Evolutionary conservation across 2,329 filamentous ascomycete species (phyloP).

Genomic region (Penicillium thymicola): DNA sequence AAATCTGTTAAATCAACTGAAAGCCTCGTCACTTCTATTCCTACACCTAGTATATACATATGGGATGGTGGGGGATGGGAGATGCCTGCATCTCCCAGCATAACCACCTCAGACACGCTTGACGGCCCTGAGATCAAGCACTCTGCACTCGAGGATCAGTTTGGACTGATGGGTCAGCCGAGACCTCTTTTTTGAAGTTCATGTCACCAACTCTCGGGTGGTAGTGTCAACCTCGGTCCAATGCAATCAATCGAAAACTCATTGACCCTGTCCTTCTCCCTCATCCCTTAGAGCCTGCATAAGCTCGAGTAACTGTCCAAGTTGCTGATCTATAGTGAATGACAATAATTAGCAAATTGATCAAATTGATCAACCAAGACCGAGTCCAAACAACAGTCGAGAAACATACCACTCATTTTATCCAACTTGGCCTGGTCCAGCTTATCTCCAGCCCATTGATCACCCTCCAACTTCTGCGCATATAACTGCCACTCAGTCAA

Average conservation of each 20-base stretch:
- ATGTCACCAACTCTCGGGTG: background rate
- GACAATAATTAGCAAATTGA: background rate
- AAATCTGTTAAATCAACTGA: background rate
- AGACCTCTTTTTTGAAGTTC: background rate
- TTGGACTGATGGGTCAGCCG: background rate
- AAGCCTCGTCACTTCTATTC: background rate
- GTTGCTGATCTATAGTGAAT: conserved; percentile 69
- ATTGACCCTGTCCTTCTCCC: conserved; percentile 36
- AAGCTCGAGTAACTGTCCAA: conserved; percentile 89
- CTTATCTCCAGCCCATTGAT: conserved; percentile 78
- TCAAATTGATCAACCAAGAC: background rate
- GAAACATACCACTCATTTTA: conserved; percentile 82
- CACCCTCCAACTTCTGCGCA: conserved; percentile 85
- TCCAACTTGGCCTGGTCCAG: conserved; percentile 79
- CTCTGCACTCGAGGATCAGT: background rate
- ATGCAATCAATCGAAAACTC: conserved; percentile 13
- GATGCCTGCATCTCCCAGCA: conserved; percentile 19
- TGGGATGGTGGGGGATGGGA: conserved; percentile 8
- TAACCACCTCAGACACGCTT: background rate
- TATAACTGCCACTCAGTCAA: conserved; percentile 96
- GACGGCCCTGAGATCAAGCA: background rate
- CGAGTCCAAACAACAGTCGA: background rate
- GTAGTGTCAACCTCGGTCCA: background rate
- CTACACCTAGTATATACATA: conserved; percentile 15
- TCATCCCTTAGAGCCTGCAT: conserved; percentile 71